Base-by-base conservation (phyloP, 176 grass and related monocot genomes). In the Cocos nucifera region DNA sequence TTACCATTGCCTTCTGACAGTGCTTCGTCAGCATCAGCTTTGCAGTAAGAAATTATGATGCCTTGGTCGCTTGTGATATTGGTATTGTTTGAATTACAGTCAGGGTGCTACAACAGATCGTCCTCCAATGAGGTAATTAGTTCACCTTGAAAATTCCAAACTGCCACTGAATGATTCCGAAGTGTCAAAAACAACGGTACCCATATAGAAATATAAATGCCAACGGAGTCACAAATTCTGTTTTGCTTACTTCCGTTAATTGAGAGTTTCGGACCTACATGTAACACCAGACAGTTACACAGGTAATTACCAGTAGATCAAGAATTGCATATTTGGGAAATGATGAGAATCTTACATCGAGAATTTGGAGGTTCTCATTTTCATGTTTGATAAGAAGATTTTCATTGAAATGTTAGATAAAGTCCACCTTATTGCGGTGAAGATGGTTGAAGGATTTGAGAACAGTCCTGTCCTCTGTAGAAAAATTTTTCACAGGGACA, bases 141-240 rank as follows among this genome's bases (percentile, higher is more conserved):
- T 83, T 93, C 89, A 75, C 89, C 89, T 66, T 84, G 72, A 70
- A 93, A 93, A 61, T 93, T 93, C 89, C 89, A 93, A 77, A 88
- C 89, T 50, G 89, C 77, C 49, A 93, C 89, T 29, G 89, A 88
- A 35, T 77, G 61, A 58, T 88, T 84, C 59, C 84, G 77, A 50
- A 93, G 88, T 32, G 89, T 88, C 44, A 93, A 66, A 56, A 93
- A 93, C 27, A 93, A 51, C 68, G 88, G 84, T 27, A 93, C 69
- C 88, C 89, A 75, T 93, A 88, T 5, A 93, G 74, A 79, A 93
- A 93, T 53, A 93, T 93, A 14, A 93, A 93, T 61, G 89, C 89
- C 22, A 80, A 93, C 59, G 89, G 89, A 65, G 89, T 93, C 83
- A 88, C 88, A 70, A 93, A 93, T 49, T 93, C 89, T 21, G 80